These are phyloP conservation scores for Pisolithus tinctorius DNA, from an alignment of 768 basidiomycete genomes.

Conservation along the genomic window DNA sequence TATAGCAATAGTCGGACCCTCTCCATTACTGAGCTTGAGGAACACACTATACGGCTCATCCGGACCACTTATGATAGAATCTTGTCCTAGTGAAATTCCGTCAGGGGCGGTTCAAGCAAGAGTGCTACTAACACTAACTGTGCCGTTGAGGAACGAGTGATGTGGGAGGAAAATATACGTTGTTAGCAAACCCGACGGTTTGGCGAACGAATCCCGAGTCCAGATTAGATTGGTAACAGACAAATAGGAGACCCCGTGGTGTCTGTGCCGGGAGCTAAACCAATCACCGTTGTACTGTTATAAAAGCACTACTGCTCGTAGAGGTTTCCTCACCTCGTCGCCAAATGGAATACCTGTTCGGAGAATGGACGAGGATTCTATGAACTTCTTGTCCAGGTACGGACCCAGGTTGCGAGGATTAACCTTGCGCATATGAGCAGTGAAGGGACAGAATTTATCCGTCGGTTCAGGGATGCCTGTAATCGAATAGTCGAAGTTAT, in stretches of 20 bases:
- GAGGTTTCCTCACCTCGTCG: constrained; percentile 15
- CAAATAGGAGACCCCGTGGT: constrained; percentile 21
- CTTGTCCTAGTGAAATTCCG: constrained; percentile 13
- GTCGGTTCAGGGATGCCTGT: neutral
- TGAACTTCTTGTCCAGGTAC: constrained; percentile 11
- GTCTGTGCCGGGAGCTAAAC: neutral
- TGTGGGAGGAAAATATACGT: constrained; percentile 18
- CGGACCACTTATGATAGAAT: constrained; percentile 19
- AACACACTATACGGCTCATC: neutral
- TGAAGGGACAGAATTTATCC: constrained; percentile 34
- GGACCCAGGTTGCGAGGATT: constrained; percentile 31
- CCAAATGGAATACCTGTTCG: constrained; percentile 33
- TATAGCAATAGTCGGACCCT: neutral
- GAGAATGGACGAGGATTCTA: constrained; percentile 20
- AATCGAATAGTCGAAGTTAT: constrained; percentile 32
- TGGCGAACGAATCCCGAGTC: constrained; percentile 33
- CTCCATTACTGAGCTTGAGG: neutral
- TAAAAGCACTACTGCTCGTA: neutral
- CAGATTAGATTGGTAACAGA: constrained; percentile 31
- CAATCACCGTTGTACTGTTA: neutral
- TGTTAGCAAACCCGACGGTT: constrained; percentile 12
- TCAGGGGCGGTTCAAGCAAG: neutral
- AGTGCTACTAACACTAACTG: constrained; percentile 7
- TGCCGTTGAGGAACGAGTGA: constrained; percentile 9
- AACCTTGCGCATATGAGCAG: constrained; percentile 43